Percentiles rank a stretch among this genome's conserved stretches.
Conservation (phyloP, 2,329 filamentous ascomycete species). For the Penicillium sp. region DNA sequence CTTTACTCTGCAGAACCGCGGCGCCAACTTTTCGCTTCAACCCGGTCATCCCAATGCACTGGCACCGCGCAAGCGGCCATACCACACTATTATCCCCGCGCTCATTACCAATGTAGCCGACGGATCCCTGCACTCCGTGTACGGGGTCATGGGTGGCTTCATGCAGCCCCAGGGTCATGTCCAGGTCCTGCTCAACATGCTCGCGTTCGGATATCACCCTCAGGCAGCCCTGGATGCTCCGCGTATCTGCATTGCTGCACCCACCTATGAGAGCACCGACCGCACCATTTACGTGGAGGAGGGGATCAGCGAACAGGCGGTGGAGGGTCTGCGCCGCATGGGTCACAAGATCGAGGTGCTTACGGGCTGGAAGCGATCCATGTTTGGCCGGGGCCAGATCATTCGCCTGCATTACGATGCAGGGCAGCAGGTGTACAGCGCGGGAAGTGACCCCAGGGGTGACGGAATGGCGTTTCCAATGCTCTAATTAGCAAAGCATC, state of each 20-base stretch:
- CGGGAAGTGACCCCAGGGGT: constrained; percentile 79
- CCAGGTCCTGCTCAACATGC: constrained; percentile 84
- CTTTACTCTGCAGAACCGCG: constrained; percentile 92
- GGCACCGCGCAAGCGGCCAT: constrained; percentile 78
- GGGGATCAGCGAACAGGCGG: constrained; percentile 16
- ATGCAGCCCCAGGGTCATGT: constrained; percentile 98
- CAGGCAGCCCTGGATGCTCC: constrained; percentile 89
- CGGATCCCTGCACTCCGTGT: constrained; percentile 73
- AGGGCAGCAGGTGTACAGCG: constrained; percentile 71
- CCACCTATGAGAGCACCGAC: constrained; percentile 48
- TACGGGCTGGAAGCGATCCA: constrained; percentile 18
- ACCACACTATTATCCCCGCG: constrained; percentile 96
- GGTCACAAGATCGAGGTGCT: constrained; percentile 22
- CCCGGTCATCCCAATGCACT: constrained; percentile 72
- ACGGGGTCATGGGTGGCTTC: constrained; percentile 96
- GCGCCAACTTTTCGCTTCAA: constrained; percentile 72
- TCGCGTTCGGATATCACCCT: constrained; percentile 73
- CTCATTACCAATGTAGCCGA: constrained; percentile 75
- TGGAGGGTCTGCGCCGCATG: constrained; percentile 19
- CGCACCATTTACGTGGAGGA: constrained; percentile 23
- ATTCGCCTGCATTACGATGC: constrained; percentile 63
- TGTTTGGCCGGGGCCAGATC: constrained; percentile 24
- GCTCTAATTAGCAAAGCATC: constrained; percentile 1
- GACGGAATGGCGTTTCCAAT: constrained; percentile 69
- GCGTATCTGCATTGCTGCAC: constrained; percentile 80